Percentiles rank a stretch among this genome's conserved stretches.
These are phyloP conservation scores for Suhomyces ambrosiae DNA, from an alignment of 1,139 yeast species.

Conservation along the genomic window DNA sequence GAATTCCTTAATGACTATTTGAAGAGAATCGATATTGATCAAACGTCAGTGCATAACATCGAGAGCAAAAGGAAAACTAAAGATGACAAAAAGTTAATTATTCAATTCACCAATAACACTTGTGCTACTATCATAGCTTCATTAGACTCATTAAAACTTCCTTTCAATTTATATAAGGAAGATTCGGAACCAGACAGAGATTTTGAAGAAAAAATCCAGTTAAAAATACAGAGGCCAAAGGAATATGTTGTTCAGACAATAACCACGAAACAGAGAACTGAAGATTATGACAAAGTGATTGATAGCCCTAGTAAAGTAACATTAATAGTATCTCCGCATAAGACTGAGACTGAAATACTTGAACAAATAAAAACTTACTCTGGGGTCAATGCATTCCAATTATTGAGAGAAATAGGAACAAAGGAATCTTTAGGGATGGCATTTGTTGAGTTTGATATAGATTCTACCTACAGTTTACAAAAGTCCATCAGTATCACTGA, in stretches of 20 bases:
- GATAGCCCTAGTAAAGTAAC: conserved; percentile 44
- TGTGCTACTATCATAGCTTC: conserved; percentile 61
- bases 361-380: conserved; percentile 27
- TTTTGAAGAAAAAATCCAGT: conserved; percentile 15
- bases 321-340: conserved; percentile 26
- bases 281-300: conserved; percentile 26
- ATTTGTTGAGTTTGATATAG: conserved; percentile 39
- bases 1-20: conserved; percentile 47
- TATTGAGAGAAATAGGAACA: conserved; percentile 40
- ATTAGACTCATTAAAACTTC: conserved; percentile 41
- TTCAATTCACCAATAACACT: conserved; percentile 56
- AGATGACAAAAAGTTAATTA: conserved; percentile 42
- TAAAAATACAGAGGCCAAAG: conserved; percentile 56
- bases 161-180: conserved; percentile 31
- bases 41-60: conserved; percentile 33
- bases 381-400: conserved; percentile 31
- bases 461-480: conserved; percentile 16
- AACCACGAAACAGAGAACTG: conserved; percentile 19
- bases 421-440: conserved; percentile 42
- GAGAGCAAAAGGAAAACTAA: conserved; percentile 36
- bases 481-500: conserved; percentile 21
- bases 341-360: conserved; percentile 30
- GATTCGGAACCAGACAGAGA: conserved; percentile 16
- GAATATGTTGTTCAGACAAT: conserved; percentile 55
- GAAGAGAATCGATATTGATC: conserved; percentile 36